A percentile compares a stretch with the other conserved stretches of the same genome.
These are phyloP conservation scores for Saccharomyces jurei DNA, from an alignment of 805 yeast genomes.

Conservation along the genomic window DNA sequence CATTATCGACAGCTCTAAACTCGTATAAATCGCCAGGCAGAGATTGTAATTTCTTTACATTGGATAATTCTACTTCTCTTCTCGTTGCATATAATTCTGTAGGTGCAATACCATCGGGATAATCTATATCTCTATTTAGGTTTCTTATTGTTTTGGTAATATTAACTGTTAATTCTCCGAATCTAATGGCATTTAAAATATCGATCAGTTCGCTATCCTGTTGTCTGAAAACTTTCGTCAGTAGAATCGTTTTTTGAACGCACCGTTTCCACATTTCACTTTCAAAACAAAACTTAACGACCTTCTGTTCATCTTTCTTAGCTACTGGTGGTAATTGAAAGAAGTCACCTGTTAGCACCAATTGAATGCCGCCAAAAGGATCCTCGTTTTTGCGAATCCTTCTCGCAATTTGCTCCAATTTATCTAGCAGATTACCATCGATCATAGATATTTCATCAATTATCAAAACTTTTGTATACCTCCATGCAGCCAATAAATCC, in stretches of 20 bases:
- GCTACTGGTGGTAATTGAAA: slow-evolving; percentile 91
- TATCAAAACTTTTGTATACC: slow-evolving; percentile 56
- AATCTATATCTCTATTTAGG: slow-evolving; percentile 49
- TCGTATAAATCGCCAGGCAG: slow-evolving; percentile 40
- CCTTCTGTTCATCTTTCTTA: slow-evolving; percentile 30
- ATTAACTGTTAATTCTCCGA: slow-evolving; percentile 51
- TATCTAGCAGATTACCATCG: slow-evolving; percentile 68
- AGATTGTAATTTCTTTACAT: slow-evolving; percentile 40
- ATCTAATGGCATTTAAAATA: slow-evolving; percentile 72
- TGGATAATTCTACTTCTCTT: slow-evolving; percentile 74
- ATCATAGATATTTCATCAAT: slow-evolving; percentile 95
- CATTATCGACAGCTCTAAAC: slow-evolving; percentile 42
- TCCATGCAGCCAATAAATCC: slow-evolving; percentile 43
- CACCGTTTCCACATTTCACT: slow-evolving; percentile 59
- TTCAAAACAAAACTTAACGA: slow-evolving; percentile 61
- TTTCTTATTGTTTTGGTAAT: slow-evolving; percentile 42
- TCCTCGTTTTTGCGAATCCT: slow-evolving; percentile 36
- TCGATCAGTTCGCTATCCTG: slow-evolving; percentile 64
- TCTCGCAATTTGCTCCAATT: slow-evolving; percentile 64
- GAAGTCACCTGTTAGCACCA: slow-evolving; percentile 89
- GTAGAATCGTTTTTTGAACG: slow-evolving; percentile 56
- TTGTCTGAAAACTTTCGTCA: slow-evolving; percentile 82
- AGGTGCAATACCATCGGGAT: slow-evolving; percentile 74
- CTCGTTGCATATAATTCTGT: slow-evolving; percentile 87
- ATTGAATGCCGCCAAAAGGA: slow-evolving; percentile 93